Conservation (phyloP, 2,329 filamentous ascomycete genomes). For the Hortaea sp. region DNA sequence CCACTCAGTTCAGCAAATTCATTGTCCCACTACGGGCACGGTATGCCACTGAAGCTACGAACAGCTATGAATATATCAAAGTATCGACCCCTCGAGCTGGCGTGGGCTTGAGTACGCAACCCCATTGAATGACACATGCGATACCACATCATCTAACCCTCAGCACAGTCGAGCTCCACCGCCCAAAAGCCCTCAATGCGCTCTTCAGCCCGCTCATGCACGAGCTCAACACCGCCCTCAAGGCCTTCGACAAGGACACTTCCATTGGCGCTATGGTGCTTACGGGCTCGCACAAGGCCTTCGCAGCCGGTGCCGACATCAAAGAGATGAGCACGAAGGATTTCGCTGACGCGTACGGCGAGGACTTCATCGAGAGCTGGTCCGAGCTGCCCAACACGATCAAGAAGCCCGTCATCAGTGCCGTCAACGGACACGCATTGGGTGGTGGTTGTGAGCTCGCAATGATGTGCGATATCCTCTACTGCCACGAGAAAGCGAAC, state of each 20-base stretch:
- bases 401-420: conserved; percentile 89
- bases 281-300: conserved; percentile 81
- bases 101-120: conserved; percentile 66
- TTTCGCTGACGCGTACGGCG: conserved; percentile 78
- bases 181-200: conserved; percentile 91
- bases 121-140: background rate
- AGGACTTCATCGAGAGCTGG: conserved; percentile 93
- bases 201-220: conserved; percentile 81
- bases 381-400: conserved; percentile 71
- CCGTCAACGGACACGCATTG: conserved; percentile 87
- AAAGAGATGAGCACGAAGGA: conserved; percentile 95
- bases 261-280: conserved; percentile 68
- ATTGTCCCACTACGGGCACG: conserved; percentile 46
- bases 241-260: conserved; percentile 57
- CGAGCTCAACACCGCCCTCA: conserved; percentile 75
- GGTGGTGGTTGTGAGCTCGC: conserved; percentile 94
- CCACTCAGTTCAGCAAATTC: conserved; percentile 49
- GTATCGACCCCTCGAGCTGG: conserved; percentile 77
- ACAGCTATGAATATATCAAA: conserved; percentile 69
- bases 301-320: conserved; percentile 94
- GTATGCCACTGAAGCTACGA: conserved; percentile 36
- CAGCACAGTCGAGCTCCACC: conserved; percentile 74
- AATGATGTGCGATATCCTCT: conserved; percentile 94
- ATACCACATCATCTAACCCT: background rate
- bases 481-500: conserved; percentile 74